These are phyloP conservation scores for Maudiozyma serrabonitensis DNA, from an alignment of 805 yeast species.

Conservation along the genomic window DNA sequence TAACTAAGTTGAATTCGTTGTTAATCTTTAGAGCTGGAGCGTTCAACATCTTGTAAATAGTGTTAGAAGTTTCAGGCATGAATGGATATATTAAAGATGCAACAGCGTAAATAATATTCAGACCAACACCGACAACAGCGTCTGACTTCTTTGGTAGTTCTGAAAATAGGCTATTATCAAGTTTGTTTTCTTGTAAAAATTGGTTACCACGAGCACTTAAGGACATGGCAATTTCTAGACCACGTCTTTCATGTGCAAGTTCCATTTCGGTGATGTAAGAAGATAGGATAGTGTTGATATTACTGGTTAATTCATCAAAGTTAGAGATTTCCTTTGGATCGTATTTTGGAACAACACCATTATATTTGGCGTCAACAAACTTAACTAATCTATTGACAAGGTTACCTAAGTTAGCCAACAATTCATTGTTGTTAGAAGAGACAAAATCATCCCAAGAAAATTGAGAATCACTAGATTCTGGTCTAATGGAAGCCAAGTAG, in stretches of 20 bases:
- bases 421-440: constrained; percentile 81
- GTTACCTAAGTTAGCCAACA: constrained; percentile 92
- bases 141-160: constrained; percentile 72
- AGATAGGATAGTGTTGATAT: constrained; percentile 51
- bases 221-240: constrained; percentile 84
- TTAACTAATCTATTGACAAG: constrained; percentile 88
- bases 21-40: constrained; percentile 72
- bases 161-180: constrained; percentile 75
- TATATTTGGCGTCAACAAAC: constrained; percentile 80
- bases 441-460: constrained; percentile 96
- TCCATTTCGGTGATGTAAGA: constrained; percentile 67
- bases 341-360: constrained; percentile 74
- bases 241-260: constrained; percentile 69
- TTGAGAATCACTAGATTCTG: constrained; percentile 90
- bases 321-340: constrained; percentile 39
- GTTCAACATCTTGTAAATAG: constrained; percentile 68
- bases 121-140: constrained; percentile 84
- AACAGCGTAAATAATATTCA: constrained; percentile 77
- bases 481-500: constrained; percentile 82
- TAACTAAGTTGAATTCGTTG: constrained; percentile 56
- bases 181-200: constrained; percentile 89
- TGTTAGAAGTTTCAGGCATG: constrained; percentile 73
- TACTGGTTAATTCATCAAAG: constrained; percentile 38
- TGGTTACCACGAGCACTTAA: constrained; percentile 89
- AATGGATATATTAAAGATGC: constrained; percentile 74